Percentiles rank a stretch among this genome's conserved stretches.
These are phyloP conservation scores for Erythrophleum fordii DNA, from an alignment of 306 rosid species.

Conservation along the genomic window DNA sequence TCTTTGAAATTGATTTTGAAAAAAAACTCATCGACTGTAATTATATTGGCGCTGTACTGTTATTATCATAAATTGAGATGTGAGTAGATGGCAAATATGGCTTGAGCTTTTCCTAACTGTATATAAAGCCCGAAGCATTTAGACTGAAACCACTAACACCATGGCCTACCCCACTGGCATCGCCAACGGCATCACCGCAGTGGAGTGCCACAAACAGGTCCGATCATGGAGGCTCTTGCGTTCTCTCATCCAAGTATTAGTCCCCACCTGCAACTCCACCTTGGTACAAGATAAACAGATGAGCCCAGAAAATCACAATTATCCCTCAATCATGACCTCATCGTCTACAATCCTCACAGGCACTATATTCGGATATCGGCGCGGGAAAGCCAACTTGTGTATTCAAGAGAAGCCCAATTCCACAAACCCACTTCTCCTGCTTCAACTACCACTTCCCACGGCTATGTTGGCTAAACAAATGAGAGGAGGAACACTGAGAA, in stretches of 20 bases:
- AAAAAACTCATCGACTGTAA: no score
- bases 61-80: no score
- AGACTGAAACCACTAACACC: background rate
- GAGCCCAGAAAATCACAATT: slow-evolving; percentile 18
- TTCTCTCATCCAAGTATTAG: slow-evolving; percentile 65
- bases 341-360: slow-evolving; percentile 40
- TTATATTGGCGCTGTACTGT: no score
- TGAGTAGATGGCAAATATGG: no score
- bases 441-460: slow-evolving; percentile 72
- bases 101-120: no score
- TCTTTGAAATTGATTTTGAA: background rate
- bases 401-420: slow-evolving; percentile 63
- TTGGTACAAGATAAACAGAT: slow-evolving; percentile 39
- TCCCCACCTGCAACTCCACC: slow-evolving; percentile 73
- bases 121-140: background rate
- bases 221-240: slow-evolving; percentile 88
- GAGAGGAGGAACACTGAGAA: slow-evolving; percentile 77
- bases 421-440: slow-evolving; percentile 60
- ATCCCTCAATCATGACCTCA: background rate
- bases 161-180: slow-evolving; percentile 27
- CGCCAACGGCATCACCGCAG: slow-evolving; percentile 54
- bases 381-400: slow-evolving; percentile 69
- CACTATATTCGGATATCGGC: slow-evolving; percentile 73
- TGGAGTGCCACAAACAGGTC: slow-evolving; percentile 91
- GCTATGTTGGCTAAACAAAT: slow-evolving; percentile 73